phyloP scores from a whole-genome alignment of 352 stramenopile species.

The Detonula confervacea region DNA sequence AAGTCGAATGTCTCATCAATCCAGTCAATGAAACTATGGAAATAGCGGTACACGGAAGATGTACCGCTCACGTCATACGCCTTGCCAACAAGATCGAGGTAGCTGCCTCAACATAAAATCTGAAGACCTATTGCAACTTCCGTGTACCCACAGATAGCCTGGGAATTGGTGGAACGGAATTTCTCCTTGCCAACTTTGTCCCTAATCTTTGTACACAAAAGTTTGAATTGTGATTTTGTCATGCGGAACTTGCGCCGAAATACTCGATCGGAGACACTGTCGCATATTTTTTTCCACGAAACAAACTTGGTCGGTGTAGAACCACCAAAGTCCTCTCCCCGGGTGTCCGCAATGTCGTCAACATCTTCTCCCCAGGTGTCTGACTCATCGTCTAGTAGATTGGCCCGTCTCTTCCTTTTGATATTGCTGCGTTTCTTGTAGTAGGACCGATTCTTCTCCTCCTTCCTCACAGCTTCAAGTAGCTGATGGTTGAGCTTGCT shows the following conservation, averaged over 20 bases:
- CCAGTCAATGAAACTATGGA: constrained; percentile 21
- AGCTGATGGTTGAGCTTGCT: neutral
- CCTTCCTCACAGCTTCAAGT: neutral
- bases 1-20: constrained; percentile 6
- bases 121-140: constrained; percentile 18
- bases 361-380: neutral
- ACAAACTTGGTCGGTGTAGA: neutral
- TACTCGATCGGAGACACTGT: neutral
- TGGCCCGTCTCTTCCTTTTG: neutral
- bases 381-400: neutral
- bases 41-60: neutral
- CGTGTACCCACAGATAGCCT: constrained; percentile 7
- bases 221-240: constrained; percentile 13
- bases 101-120: constrained; percentile 16
- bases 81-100: constrained; percentile 8
- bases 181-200: constrained; percentile 6
- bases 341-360: neutral
- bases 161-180: constrained; percentile 2
- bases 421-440: neutral
- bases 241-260: constrained; percentile 23
- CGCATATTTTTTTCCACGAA: constrained; percentile 1
- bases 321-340: neutral
- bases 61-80: neutral
- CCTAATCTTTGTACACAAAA: constrained; percentile 20
- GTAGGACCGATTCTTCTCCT: constrained; percentile 2